Base-by-base conservation (phyloP, 768 basidiomycete species). In the Boletus tomentosulus region DNA sequence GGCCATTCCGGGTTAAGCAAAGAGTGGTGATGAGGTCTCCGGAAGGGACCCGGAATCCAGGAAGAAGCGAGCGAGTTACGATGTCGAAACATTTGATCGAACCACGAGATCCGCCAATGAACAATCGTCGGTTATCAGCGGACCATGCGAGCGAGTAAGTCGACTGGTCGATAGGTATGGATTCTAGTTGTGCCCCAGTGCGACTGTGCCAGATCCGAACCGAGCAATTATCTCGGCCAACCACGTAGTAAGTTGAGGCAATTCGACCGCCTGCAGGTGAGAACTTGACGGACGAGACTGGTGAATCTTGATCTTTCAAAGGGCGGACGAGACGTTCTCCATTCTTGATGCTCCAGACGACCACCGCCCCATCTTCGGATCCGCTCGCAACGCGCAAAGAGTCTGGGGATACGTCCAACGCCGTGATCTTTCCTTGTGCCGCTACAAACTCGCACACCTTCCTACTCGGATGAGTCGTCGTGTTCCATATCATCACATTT, bases 71-170 rank as follows among this genome's bases (percentile, higher is more conserved):
- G n/a, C 39, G 44, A 51, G 46, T 51, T 9, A 27, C 10, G 25
- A 53, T n/a, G 28, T 62, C 35, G 15, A 56, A 59, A 39, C 53
- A 62, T 15, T 43, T 46, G 43, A 62, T 37, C 4, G 44, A 57
- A 33, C 62, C 57, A 13, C 9, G 8, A 3, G 28, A n/a, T 15
- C 60, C 41, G 2, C 60, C 62, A 22, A 54, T 30, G 8, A 62
- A 63, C 15, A 63, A 30, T 30, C 54, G 47, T 2, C 41, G 61
- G 31, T 58, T 47, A n/a, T 63, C 56, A 19, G 2, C 7, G 24
- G 62, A 57, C 62, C 62, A 63, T 27, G 55, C 53, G 6, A 63
- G 54, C 2, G 62, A 62, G 28, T 39, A 39, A 2, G 57, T 48
- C 3, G 33, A 8, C 4, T 45, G 16, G 16, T 24, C 13, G 15